A percentile compares a stretch with the other conserved stretches of the same genome.
Evolutionary conservation across 352 stramenopile species (phyloP).

Genomic region (Phytophthora citricola): DNA sequence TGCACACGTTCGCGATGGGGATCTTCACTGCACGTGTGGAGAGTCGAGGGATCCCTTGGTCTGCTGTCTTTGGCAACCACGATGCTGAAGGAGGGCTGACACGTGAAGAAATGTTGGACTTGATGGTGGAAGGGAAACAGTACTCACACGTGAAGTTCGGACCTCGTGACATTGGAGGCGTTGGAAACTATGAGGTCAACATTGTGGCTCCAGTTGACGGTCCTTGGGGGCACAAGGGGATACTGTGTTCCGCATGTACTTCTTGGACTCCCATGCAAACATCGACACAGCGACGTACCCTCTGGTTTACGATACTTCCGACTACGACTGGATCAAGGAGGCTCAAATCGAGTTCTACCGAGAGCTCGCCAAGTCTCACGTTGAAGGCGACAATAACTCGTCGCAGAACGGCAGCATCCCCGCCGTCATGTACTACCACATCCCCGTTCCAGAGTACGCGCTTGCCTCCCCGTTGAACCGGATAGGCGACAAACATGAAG

Average conservation of each 20-base stretch:
- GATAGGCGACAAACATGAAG: conserved; percentile 42
- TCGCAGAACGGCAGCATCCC: conserved; percentile 28
- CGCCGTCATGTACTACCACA: conserved; percentile 73
- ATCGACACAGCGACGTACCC: conserved; percentile 41
- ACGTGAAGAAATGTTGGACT: conserved; percentile 48
- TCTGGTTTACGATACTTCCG: conserved; percentile 29
- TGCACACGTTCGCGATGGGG: conserved; percentile 43
- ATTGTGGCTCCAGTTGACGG: conserved; percentile 48
- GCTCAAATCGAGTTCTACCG: conserved; percentile 54
- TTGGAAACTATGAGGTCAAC: conserved; percentile 72
- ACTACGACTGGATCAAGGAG: conserved; percentile 60
- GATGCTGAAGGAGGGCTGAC: conserved; percentile 57
- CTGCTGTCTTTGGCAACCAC: conserved; percentile 73
- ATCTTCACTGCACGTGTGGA: conserved; percentile 47
- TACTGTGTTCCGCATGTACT: conserved; percentile 75
- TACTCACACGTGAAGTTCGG: conserved; percentile 61
- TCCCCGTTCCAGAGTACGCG: conserved; percentile 59
- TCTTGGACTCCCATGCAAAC: conserved; percentile 59
- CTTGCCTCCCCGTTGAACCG: conserved; percentile 28
- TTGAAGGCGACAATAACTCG: conserved; percentile 10
- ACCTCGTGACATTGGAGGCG: conserved; percentile 50
- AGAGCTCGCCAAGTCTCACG: conserved; percentile 36
- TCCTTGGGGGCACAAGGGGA: conserved; percentile 37
- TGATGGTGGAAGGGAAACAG: conserved; percentile 41
- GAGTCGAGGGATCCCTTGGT: conserved; percentile 54